phyloP scores from a whole-genome alignment of 257 asterid genomes.

The Eustoma russellianum region DNA sequence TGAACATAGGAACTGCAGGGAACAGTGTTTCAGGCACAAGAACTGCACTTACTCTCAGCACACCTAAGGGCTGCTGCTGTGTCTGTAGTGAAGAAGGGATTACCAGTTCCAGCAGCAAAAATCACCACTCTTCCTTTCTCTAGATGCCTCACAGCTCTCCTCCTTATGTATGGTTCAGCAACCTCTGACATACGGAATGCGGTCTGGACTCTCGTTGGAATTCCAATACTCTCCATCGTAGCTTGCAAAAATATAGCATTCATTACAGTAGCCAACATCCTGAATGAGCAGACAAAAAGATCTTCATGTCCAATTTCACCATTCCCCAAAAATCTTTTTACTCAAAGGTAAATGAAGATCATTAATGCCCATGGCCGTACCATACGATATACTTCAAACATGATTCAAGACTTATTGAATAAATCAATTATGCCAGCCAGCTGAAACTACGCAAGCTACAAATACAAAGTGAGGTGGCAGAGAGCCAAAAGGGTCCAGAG shows the following conservation, averaged over 20 bases:
- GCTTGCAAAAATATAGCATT: conserved; percentile 96
- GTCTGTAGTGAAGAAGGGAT: conserved; percentile 99
- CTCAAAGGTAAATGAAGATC: too few species aligned
- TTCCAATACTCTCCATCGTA: conserved; percentile 94
- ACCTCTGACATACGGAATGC: conserved; percentile 99
- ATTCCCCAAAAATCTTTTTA: too few species aligned
- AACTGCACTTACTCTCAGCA: conserved; percentile 77
- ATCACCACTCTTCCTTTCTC: conserved; percentile 98
- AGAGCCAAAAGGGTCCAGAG: too few species aligned
- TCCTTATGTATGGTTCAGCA: conserved; percentile 92
- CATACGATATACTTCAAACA: too few species aligned
- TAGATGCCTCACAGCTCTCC: conserved; percentile 91
- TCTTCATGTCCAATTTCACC: neutral
- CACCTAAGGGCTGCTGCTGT: conserved; percentile 96
- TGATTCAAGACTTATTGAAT: too few species aligned
- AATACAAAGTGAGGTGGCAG: too few species aligned
- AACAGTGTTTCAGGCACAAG: neutral
- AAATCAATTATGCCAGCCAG: too few species aligned
- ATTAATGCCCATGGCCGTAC: too few species aligned
- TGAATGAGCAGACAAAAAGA: conserved; percentile 15
- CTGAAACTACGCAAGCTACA: too few species aligned
- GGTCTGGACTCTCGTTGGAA: conserved; percentile 97
- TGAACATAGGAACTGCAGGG: too few species aligned
- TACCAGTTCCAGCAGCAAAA: conserved; percentile 97
- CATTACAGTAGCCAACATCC: conserved; percentile 99